A percentile compares a stretch with the other conserved stretches of the same genome.
Conservation (phyloP, 768 basidiomycete species). For the Lenzites betulinus region DNA sequence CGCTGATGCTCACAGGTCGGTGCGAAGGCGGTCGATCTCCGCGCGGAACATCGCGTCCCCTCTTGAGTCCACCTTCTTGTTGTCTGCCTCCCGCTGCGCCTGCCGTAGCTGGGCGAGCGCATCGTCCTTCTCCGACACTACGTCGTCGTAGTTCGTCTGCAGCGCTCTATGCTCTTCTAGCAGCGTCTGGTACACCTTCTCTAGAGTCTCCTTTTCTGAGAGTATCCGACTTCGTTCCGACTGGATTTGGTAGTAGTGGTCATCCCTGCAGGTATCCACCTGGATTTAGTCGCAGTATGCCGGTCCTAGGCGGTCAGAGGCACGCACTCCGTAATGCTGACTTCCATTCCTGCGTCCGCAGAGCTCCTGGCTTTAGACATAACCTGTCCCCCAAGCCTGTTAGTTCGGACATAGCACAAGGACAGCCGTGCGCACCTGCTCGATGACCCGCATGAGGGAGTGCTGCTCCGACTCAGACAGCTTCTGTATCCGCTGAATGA, state of each 20-base stretch:
- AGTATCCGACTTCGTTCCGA: slow-evolving; percentile 76
- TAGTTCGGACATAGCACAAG: no score
- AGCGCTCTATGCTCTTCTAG: slow-evolving; percentile 74
- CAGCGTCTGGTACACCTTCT: slow-evolving; percentile 76
- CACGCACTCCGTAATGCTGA: slow-evolving; percentile 80
- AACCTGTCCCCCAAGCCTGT: slow-evolving; percentile 32
- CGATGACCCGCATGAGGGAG: slow-evolving; percentile 89
- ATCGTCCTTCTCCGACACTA: slow-evolving; percentile 78
- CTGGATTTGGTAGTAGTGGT: slow-evolving; percentile 87
- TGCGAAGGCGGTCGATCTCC: slow-evolving; percentile 80
- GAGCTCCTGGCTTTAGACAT: slow-evolving; percentile 72
- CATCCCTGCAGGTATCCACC: slow-evolving; percentile 55
- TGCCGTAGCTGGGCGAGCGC: slow-evolving; percentile 62
- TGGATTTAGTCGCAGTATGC: background rate
- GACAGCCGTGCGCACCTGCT: slow-evolving; percentile 46
- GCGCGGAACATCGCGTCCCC: slow-evolving; percentile 74
- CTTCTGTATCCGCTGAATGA: slow-evolving; percentile 87
- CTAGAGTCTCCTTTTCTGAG: slow-evolving; percentile 83
- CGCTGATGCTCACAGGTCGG: slow-evolving; percentile 72
- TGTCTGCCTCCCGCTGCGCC: slow-evolving; percentile 59
- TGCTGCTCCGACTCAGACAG: slow-evolving; percentile 85
- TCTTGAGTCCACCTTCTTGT: slow-evolving; percentile 60
- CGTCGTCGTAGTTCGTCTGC: slow-evolving; percentile 78
- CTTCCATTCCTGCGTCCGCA: slow-evolving; percentile 54
- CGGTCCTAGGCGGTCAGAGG: background rate